Evolutionary conservation across 2,329 filamentous ascomycete genomes (phyloP).

Genomic region (Diaporthe nobilis): DNA sequence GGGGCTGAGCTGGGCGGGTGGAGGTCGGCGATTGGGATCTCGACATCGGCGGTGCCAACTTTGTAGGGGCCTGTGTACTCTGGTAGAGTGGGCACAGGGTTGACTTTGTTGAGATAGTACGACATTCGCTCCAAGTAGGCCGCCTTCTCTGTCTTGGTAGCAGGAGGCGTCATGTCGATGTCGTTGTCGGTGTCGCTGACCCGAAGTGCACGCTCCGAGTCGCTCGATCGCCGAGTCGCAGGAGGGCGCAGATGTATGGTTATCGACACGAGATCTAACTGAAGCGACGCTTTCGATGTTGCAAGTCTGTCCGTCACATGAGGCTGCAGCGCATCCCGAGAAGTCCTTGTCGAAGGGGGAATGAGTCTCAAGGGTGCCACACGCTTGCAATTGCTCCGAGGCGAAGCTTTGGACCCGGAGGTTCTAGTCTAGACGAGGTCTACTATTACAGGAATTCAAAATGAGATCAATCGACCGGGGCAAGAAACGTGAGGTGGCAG

Average conservation of each 20-base stretch:
- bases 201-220: not conserved
- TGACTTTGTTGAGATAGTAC: constrained; percentile 69
- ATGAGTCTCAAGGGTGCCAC: not conserved
- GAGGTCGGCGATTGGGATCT: constrained; percentile 78
- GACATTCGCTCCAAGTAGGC: constrained; percentile 54
- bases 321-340: not conserved
- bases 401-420: not conserved
- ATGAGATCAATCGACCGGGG: not conserved
- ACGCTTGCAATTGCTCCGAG: not conserved
- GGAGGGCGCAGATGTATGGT: too few relatives aligned
- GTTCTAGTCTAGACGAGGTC: constrained; percentile 5
- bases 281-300: not conserved
- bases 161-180: constrained; percentile 29
- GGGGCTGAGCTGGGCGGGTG: constrained; percentile 67
- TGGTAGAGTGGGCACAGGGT: constrained; percentile 80
- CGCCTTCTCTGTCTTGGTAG: constrained; percentile 34
- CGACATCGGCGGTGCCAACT: constrained; percentile 85
- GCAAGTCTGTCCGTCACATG: not conserved
- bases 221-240: not conserved
- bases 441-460: not conserved
- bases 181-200: not conserved
- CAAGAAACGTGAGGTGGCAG: too few relatives aligned
- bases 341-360: not conserved
- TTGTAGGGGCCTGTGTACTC: constrained; percentile 82
- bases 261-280: not conserved